Base-by-base conservation (phyloP, 495 filamentous ascomycete species). In the Tuber umbilicatum region DNA sequence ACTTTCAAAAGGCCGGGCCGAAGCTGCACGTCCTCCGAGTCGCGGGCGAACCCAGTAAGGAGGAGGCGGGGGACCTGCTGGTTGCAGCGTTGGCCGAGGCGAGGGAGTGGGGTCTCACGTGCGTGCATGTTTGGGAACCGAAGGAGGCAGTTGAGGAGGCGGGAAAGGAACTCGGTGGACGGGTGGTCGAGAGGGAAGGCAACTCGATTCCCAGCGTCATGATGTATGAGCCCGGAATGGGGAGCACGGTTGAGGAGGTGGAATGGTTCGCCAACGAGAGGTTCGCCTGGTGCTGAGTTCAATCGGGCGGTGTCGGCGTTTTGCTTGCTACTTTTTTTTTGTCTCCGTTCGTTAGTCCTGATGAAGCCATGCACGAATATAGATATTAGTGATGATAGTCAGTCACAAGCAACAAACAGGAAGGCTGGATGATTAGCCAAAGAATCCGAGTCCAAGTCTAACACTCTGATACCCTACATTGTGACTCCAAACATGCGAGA, bases 191-290 rank as follows among this genome's bases (percentile, higher is more conserved):
- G 55, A 86, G 91, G 45, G 88, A 91, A 74, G 85, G 86, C 78
- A 86, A 87, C 70, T 91, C 89, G 72, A 90, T 92, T 79, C 80
- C 87, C 39, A 88, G 88, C 81, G 82, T 92, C 79, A 87, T 85
- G 76, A 92, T 91, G 90, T 88, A 87, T 73, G 89, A 87, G 14
- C 83, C 84, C 21, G 81, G 86, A 73, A 76, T 84, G 68, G 84
- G 84, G 41, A 82, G 79, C 67, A 84, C 88, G 10, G 83, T 83
- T 23, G 84, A 86, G 50, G 86, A 90, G 37, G 85, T 97, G 60
- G 91, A 93, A 69, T 99, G 95, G 95, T 83, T 93, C 71, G 87
- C 86, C 75, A 97, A 96, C 81, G 94, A 99, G 87, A 97, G 96
- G 86, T 97, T 90, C 85, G 91, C 88, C 31, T 99, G 94, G 94